Conservation (phyloP, 768 basidiomycete genomes). For the Mycena vulgaris region DNA sequence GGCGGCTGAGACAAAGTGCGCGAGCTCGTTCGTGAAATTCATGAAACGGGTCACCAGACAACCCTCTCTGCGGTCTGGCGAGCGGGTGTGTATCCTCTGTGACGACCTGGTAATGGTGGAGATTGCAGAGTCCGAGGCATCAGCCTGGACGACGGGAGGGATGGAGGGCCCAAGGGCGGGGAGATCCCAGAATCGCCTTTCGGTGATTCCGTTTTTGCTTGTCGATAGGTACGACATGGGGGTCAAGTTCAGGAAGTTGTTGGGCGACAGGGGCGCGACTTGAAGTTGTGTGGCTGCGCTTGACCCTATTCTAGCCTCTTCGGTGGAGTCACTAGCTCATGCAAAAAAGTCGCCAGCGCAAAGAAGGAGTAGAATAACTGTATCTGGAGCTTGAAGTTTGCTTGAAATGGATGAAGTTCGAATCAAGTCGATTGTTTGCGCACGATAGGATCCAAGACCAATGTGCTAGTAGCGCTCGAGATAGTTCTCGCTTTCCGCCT, state of each 20-base stretch:
- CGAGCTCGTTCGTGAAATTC: not conserved
- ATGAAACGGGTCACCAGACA: not conserved
- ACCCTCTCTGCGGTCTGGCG: not conserved
- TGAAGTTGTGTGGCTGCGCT: no score
- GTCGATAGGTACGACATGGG: not conserved
- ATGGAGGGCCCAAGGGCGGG: not conserved
- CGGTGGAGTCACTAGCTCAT: no score
- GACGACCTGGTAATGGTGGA: not conserved
- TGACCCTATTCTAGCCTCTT: no score
- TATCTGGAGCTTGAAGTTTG: no score
- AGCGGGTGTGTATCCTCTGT: not conserved
- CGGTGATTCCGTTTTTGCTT: not conserved
- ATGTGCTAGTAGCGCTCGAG: no score
- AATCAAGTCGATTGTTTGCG: no score
- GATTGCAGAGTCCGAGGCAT: not conserved
- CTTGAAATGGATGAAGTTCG: no score
- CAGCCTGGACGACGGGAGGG: not conserved
- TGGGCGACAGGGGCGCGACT: not conserved
- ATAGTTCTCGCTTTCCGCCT: no score
- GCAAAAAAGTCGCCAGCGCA: no score
- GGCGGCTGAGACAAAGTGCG: not conserved
- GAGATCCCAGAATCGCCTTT: not conserved
- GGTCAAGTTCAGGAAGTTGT: not conserved
- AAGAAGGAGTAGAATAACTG: no score
- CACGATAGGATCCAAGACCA: no score